phyloP scores from a whole-genome alignment of 306 rosid species.

The Ceratonia siliqua region DNA sequence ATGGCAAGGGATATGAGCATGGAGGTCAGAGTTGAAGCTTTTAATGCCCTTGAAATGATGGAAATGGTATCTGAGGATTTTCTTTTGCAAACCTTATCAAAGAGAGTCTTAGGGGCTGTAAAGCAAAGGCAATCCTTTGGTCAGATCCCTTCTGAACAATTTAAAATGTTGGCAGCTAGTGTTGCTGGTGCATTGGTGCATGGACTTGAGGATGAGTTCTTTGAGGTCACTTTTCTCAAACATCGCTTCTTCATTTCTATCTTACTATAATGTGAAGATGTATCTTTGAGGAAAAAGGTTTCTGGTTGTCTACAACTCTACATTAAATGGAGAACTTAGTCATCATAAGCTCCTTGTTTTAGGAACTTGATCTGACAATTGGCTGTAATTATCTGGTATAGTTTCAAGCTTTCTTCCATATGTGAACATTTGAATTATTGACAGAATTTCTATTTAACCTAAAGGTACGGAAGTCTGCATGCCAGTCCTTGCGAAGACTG shows the following conservation, averaged over 20 bases:
- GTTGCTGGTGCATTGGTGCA: constrained; percentile 86
- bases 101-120: constrained; percentile 54
- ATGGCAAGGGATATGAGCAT: constrained; percentile 87
- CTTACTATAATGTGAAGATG: background rate
- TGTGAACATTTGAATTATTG: constrained; percentile 12
- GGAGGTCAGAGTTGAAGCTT: constrained; percentile 78
- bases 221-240: constrained; percentile 57
- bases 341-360: constrained; percentile 20
- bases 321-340: background rate
- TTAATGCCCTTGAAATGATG: constrained; percentile 59
- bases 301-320: background rate
- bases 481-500: constrained; percentile 60
- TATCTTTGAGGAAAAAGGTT: background rate
- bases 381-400: constrained; percentile 7
- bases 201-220: constrained; percentile 95
- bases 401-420: constrained; percentile 1
- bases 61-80: constrained; percentile 69
- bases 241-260: background rate
- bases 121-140: constrained; percentile 50
- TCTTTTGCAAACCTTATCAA: constrained; percentile 78
- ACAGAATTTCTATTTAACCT: constrained; percentile 34
- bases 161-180: constrained; percentile 44
- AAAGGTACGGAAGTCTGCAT: constrained; percentile 82
- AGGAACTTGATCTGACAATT: constrained; percentile 18
- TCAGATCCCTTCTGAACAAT: constrained; percentile 50